Conservation (phyloP, 176 grass and related monocot species). For the Pontederia paniculata region DNA sequence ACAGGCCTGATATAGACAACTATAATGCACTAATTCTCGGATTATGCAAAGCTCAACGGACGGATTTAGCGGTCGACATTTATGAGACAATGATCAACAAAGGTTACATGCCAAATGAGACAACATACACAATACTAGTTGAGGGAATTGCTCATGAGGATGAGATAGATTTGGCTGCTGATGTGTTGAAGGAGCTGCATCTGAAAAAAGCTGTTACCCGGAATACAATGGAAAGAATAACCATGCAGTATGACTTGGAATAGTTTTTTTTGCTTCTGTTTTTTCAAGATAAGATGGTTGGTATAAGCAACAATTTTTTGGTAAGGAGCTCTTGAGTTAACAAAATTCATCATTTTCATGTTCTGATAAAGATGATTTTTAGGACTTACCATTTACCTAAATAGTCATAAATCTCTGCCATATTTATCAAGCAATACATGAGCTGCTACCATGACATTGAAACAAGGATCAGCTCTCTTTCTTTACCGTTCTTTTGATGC, state of each 20-base stretch:
- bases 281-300: background rate
- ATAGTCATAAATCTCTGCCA: too few species aligned
- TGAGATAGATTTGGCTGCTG: constrained; percentile 20
- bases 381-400: too few species aligned
- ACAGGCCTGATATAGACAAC: constrained; percentile 20
- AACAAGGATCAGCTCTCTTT: too few species aligned
- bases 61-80: constrained; percentile 18
- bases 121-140: constrained; percentile 19
- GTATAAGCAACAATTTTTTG: too few species aligned
- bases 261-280: background rate
- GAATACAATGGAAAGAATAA: constrained; percentile 19
- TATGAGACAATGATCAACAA: constrained; percentile 25
- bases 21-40: constrained; percentile 28
- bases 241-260: constrained; percentile 26
- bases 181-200: constrained; percentile 24
- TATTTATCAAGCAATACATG: too few species aligned
- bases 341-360: too few species aligned
- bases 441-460: too few species aligned
- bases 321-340: too few species aligned
- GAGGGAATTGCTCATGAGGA: constrained; percentile 29
- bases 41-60: constrained; percentile 23
- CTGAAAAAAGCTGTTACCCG: constrained; percentile 15
- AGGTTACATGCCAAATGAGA: constrained; percentile 23
- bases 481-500: too few species aligned
- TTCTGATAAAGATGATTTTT: too few species aligned